Base-by-base conservation (phyloP, 305 asterid species). In the Fraxinus paxiana region DNA sequence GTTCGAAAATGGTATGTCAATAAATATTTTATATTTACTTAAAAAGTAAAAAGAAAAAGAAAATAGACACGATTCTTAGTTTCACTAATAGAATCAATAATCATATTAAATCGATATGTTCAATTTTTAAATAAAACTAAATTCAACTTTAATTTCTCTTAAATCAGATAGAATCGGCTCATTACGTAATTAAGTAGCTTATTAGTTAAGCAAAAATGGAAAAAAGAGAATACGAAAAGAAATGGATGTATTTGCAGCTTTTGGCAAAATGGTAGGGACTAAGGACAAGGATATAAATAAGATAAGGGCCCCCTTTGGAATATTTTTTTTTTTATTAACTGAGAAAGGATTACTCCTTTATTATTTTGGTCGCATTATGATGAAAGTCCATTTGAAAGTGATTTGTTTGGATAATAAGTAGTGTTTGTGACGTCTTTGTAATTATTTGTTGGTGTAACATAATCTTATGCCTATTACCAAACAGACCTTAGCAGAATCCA, bases 301-400 rank as follows among this genome's bases (percentile, higher is more conserved):
- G 28, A 54, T 54, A 18, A 54, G 22, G 63, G 24, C 9, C 63
- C 61, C 63, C 63, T 51, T n/a, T 51, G 22, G 22, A n/a, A 51
- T 51, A 5, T 51, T 51, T 17, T 59, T 51, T 59, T 51, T 56
- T 13, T n/a, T 18, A 59, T 20, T 59, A 20, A 54, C 1, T 5
- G 0, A 15, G 18, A 51, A 51, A n/a, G 2, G 63, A 51, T n/a
- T 1, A 18, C 61, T 33, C n/a, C 6, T 77, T 46, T 35, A 37
- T 51, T 48, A 17, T 15, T 54, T 5, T 54, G 65, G 24, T 17
- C 10, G 18, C 65, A 54, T 54, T 54, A 54, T 6, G 65, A 54
- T 5, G 73, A 80, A 33, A 71, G 61, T 77, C 74, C 37, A 71
- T 33, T 24, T 17, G 73, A 75, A 76, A n/a, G 71, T 84, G 74